Evolutionary conservation across 1,284 basidiomycete genomes (phyloP).

Genomic region (Gymnopus androsaceus): DNA sequence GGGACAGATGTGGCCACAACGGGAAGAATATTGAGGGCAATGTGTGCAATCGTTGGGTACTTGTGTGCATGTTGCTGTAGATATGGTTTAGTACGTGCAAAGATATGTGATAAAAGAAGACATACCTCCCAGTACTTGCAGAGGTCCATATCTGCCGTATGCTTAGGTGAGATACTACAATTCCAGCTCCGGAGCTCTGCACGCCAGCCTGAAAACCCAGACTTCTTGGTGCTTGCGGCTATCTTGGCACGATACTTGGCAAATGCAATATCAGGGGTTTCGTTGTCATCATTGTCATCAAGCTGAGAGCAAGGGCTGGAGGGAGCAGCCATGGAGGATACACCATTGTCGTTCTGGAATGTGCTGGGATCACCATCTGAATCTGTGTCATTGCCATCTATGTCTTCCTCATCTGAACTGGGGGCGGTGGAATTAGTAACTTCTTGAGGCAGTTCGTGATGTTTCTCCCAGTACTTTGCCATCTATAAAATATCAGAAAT

Average conservation of each 20-base stretch:
- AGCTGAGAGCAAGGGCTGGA: not conserved
- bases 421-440: not conserved
- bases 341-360: not conserved
- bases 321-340: not conserved
- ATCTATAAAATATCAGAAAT: not conserved
- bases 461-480: not conserved
- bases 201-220: not conserved
- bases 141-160: not conserved
- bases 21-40: not conserved
- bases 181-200: not conserved
- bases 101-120: not conserved
- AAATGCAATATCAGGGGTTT: not conserved
- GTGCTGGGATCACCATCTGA: not conserved
- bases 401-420: not conserved
- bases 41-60: not conserved
- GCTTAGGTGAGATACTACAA: not conserved
- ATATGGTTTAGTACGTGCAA: not conserved
- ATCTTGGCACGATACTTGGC: not conserved
- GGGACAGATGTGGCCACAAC: not conserved
- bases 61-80: not conserved
- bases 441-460: not conserved
- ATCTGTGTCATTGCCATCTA: not conserved
- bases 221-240: not conserved
- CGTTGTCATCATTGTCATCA: not conserved
- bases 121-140: not conserved